These are phyloP conservation scores for Plantago ovata DNA, from an alignment of 257 asterid genomes.

Conservation along the genomic window DNA sequence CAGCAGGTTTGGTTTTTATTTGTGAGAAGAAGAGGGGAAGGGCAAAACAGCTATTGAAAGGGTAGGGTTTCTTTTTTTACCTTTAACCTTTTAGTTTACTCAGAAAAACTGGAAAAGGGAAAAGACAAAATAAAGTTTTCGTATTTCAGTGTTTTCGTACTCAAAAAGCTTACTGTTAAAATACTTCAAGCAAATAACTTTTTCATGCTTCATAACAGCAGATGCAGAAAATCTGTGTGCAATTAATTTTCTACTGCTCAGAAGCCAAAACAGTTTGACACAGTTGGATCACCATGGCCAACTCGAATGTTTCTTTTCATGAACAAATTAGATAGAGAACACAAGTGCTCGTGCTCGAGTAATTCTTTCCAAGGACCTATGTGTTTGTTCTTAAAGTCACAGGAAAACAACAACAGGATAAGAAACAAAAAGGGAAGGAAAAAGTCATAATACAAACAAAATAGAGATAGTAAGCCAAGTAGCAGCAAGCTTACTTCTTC, in stretches of 20 bases:
- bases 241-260: not conserved
- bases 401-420: slow-evolving; percentile 8
- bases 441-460: slow-evolving; percentile 7
- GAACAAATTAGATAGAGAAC: not conserved
- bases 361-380: not conserved
- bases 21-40: too few species aligned
- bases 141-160: too few species aligned
- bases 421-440: too few species aligned
- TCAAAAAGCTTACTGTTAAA: too few species aligned
- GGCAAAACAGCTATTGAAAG: too few species aligned
- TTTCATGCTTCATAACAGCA: too few species aligned
- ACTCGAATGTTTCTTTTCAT: not conserved
- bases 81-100: too few species aligned
- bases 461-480: slow-evolving; percentile 9
- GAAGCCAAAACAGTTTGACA: not conserved
- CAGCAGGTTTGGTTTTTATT: too few species aligned
- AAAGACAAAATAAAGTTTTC: too few species aligned
- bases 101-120: too few species aligned
- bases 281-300: not conserved
- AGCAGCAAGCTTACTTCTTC: slow-evolving; percentile 65
- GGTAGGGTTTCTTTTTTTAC: too few species aligned
- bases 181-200: too few species aligned
- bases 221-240: not conserved
- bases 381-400: slow-evolving; percentile 4
- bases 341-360: slow-evolving; percentile 5